Evolutionary conservation across 257 asterid genomes (phyloP).

Genomic region (Nicotiana obtusifolia): DNA sequence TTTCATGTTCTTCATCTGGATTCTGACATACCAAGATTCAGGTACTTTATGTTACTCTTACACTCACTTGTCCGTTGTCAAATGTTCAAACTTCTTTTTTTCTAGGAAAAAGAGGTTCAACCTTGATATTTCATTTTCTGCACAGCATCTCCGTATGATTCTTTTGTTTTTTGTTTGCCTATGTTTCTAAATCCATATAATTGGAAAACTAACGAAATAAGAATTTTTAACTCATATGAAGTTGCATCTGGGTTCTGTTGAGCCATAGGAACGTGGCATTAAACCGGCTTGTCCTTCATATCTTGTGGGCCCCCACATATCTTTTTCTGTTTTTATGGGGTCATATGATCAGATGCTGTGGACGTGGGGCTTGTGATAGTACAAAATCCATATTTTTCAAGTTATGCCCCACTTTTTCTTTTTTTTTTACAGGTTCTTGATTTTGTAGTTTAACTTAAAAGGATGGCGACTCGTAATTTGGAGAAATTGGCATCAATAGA

Average conservation of each 20-base stretch:
- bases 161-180: no score
- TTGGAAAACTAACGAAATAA: no score
- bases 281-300: not conserved
- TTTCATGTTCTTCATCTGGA: not conserved
- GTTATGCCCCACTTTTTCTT: not conserved
- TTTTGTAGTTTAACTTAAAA: not conserved
- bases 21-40: conserved; percentile 1
- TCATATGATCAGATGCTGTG: conserved; percentile 10
- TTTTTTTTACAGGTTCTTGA: conserved; percentile 17
- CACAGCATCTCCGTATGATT: no score
- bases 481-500: conserved; percentile 50
- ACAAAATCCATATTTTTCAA: not conserved
- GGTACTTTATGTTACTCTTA: not conserved
- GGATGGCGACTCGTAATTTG: conserved; percentile 29
- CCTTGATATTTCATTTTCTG: not conserved
- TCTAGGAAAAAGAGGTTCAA: no score
- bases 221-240: not conserved
- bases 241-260: not conserved
- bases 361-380: conserved; percentile 11
- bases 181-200: no score
- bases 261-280: no score
- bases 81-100: no score
- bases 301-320: not conserved
- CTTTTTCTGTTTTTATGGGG: not conserved
- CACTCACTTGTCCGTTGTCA: not conserved